Base-by-base conservation (phyloP, 2,329 filamentous ascomycete species). In the Neurospora crassa region DNA sequence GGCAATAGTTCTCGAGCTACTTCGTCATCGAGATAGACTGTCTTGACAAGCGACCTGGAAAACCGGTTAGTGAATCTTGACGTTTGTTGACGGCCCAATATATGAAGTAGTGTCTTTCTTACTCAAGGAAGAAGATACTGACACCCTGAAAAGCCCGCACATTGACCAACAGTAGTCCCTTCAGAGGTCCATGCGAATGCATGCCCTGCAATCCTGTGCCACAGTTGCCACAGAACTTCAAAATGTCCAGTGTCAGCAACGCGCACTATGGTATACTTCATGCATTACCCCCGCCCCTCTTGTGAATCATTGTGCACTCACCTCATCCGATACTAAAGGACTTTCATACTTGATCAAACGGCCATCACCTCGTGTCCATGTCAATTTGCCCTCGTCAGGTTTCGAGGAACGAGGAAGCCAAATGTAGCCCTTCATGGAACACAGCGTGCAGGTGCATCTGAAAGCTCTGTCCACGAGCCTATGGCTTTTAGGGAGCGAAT, bases 141-240 rank as follows among this genome's bases (percentile, higher is more conserved):
- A 78, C 67, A 3, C 71, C 77, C 47, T 71, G 71, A 3, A 79
- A 43, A 2, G 76, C 69, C 37, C 75, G 73, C 6, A 77, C 68
- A 53, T 79, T 80, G 43, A 79, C 72, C 20, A 75, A 67, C 1
- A 70, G 42, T 47, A 74, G 74, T 1, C 74, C 77, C 16, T 45
- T 47, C 18, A 77, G 68, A 0, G 75, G 71, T 1, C 78, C 79
- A 0, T 45, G 67, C 1, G 53, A 37, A 70, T 80, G 78, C 63
- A 75, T 72, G 18, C 76, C 77, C 1, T 72, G 71, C 0, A 79
- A 42, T 5, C 75, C 74, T 1, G 76, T 79, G 1, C 76, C 78
- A 42, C 79, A 80, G 2, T 72, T 20, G 1, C 45, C 47, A 70
- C 79, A 79, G 63, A 79, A 79, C 78, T 78, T 42, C 16, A n/a